Evolutionary conservation across 1,284 basidiomycete species (phyloP), one percentile per base, ranked within the genome.

Genomic region (Cutaneotrichosporon dermatis): DNA sequence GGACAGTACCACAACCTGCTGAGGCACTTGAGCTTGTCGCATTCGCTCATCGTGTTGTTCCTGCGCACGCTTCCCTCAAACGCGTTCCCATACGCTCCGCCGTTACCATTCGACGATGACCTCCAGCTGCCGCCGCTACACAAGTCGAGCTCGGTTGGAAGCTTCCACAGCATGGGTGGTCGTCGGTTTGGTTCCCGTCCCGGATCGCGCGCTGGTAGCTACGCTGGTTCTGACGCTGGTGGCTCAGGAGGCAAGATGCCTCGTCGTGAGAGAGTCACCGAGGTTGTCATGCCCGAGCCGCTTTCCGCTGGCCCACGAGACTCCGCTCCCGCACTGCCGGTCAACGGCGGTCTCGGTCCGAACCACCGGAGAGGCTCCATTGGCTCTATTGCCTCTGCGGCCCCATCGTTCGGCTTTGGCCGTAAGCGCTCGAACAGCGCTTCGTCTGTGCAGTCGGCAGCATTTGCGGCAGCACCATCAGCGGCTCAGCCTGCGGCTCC

Each of bases 261-360:
- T 2, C 63, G 69, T 9, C 64, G 66, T 45, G 76, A 77, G 61
- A 60, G 74, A 3, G 55, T 77, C 35, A 63, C 75, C n/a, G 77
- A 79, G 56, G 69, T 79, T 35, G 65, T 77, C 62, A 77, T 79
- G 76, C 77, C 77, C 0, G 74, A 75, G 59, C 76, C 76, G 2
- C 65, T 78, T 12, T 72, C 72, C 1, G 60, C 68, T 0, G 51
- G 54, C 4, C 51, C 60, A 2, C 36, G 51, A 35, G 54, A 55
- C 40, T 45, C 51, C 34, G 25, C 39, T 1, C 50, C 50, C 3
- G 37, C 50, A 4, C 39, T 51, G 7, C 50, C 50, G 11, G n/a
- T 42, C 8, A 40, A 51, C 15, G 4, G 39, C 11, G 16, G 39
- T 25, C 15, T 9, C 16, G 13, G 13, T 11, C 37, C 15, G 13